Evolutionary conservation across 164 flowering plant genomes (phyloP).

Genomic region (Annona squamosa): DNA sequence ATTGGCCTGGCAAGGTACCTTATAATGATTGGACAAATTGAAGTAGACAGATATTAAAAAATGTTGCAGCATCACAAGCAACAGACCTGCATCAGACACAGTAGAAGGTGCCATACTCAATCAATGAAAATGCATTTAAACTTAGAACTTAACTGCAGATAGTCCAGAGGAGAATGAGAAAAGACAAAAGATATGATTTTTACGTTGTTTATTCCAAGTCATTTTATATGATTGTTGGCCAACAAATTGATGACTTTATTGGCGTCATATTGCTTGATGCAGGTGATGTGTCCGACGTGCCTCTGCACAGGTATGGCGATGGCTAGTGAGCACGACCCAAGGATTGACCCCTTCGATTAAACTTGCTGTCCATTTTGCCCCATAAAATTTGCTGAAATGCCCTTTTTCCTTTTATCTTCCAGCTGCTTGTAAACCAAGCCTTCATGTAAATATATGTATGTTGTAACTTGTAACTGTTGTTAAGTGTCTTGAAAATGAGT

Average conservation of each 20-base stretch:
- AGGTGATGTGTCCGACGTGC: constrained; percentile 99
- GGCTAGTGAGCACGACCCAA: constrained; percentile 99
- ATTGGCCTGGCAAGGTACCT: neutral
- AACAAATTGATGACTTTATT: neutral
- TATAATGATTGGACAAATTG: too few relatives aligned
- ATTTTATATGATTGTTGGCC: too few relatives aligned
- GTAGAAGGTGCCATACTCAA: too few relatives aligned
- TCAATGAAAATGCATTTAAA: too few relatives aligned
- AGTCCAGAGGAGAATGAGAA: too few relatives aligned
- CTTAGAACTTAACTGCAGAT: too few relatives aligned
- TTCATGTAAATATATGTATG: neutral
- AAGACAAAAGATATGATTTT: too few relatives aligned
- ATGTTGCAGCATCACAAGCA: too few relatives aligned
- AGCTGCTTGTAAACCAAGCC: neutral
- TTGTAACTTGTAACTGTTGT: neutral
- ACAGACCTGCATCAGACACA: too few relatives aligned
- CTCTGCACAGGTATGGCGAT: constrained; percentile 99
- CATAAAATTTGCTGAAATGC: neutral
- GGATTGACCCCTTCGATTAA: constrained; percentile 94
- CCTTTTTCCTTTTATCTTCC: neutral
- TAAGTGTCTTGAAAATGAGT: too few relatives aligned
- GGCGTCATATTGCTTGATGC: constrained; percentile 7
- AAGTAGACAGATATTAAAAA: neutral
- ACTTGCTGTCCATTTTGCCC: constrained; percentile 8
- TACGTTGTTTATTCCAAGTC: too few relatives aligned